These are phyloP conservation scores for Dalechampia spathulata DNA, from an alignment of 441 rosid genomes.

Conservation along the genomic window DNA sequence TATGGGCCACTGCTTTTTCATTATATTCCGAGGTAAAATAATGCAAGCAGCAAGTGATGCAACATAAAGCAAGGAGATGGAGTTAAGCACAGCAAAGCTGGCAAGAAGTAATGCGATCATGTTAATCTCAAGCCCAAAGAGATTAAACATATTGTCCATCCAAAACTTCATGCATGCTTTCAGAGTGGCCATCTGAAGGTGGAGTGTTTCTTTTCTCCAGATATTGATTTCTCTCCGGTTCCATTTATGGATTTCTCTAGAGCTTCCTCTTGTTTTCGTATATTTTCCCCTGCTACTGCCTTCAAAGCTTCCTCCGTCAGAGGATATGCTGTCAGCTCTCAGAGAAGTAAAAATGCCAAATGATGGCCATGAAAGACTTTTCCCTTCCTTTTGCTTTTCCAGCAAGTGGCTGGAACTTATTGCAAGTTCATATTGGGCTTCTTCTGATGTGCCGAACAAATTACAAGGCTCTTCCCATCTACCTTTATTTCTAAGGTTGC, in stretches of 20 bases:
- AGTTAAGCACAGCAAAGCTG: slow-evolving; percentile 86
- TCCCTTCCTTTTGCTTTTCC: slow-evolving; percentile 24
- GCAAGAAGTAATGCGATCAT: slow-evolving; percentile 92
- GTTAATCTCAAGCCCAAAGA: slow-evolving; percentile 96
- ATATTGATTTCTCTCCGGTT: slow-evolving; percentile 63
- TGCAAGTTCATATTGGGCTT: slow-evolving; percentile 21
- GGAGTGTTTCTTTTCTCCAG: slow-evolving; percentile 79
- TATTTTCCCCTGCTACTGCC: slow-evolving; percentile 42
- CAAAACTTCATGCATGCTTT: slow-evolving; percentile 76
- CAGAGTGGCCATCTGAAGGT: slow-evolving; percentile 62
- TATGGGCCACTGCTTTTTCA: slow-evolving; percentile 74
- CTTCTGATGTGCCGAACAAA: slow-evolving; percentile 65
- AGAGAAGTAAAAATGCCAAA: slow-evolving; percentile 13
- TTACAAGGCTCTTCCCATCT: slow-evolving; percentile 88
- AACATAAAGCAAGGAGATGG: slow-evolving; percentile 77
- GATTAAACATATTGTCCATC: slow-evolving; percentile 88
- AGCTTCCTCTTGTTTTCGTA: slow-evolving; percentile 74
- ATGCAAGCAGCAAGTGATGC: slow-evolving; percentile 83
- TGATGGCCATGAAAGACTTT: slow-evolving; percentile 30
- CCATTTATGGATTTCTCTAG: slow-evolving; percentile 44
- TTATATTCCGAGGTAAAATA: slow-evolving; percentile 49
- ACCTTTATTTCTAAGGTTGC: slow-evolving; percentile 30
- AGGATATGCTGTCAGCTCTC: slow-evolving; percentile 23
- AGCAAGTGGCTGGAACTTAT: slow-evolving; percentile 27
- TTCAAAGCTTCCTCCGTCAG: slow-evolving; percentile 36